Conservation (phyloP, 306 rosid genomes). For the Echinosophora koreensis region DNA sequence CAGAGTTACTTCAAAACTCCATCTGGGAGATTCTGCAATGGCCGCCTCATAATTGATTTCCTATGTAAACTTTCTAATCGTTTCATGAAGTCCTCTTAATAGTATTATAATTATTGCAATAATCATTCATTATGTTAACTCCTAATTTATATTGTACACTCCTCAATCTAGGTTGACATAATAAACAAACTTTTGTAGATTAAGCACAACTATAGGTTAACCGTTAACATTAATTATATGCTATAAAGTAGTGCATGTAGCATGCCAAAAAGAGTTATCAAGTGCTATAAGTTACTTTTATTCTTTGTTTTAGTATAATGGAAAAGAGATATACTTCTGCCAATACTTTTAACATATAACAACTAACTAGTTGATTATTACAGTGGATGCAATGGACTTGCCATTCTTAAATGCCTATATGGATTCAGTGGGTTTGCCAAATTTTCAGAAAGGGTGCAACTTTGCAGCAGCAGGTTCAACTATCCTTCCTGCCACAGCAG, state of each 20-base stretch:
- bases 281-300: no score
- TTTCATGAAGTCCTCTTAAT: neutral
- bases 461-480: slow-evolving; percentile 76
- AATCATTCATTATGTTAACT: neutral
- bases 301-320: no score
- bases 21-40: slow-evolving; percentile 68
- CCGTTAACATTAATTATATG: no score
- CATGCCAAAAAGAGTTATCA: no score
- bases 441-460: slow-evolving; percentile 73
- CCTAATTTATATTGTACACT: neutral
- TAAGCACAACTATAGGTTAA: no score
- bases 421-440: slow-evolving; percentile 74
- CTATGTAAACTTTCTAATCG: slow-evolving; percentile 59
- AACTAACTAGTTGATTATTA: slow-evolving; percentile 16
- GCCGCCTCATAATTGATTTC: slow-evolving; percentile 71
- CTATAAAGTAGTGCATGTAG: no score
- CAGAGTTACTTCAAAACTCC: slow-evolving; percentile 64
- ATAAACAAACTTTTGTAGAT: neutral
- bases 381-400: slow-evolving; percentile 78
- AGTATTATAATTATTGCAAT: neutral
- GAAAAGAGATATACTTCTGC: no score
- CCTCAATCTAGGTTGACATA: neutral
- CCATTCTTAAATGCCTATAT: slow-evolving; percentile 76
- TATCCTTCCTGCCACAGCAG: slow-evolving; percentile 71
- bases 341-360: no score